Conservation (phyloP, 2,329 filamentous ascomycete species). For the Paraphoma chrysanthemicola region DNA sequence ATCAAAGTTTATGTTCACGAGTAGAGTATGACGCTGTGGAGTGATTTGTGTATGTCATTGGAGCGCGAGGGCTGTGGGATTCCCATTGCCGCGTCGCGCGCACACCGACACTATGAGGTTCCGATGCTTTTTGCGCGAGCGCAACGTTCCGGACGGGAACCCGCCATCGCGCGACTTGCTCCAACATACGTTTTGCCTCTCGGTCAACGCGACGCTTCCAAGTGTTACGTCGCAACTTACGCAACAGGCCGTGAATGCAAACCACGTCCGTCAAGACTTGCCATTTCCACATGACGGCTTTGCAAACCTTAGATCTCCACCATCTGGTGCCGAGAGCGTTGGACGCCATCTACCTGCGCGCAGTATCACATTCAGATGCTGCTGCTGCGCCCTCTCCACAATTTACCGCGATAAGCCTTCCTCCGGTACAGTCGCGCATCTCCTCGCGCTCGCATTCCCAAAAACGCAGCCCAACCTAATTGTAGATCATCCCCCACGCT, state of each 20-base stretch:
- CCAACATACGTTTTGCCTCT: background rate
- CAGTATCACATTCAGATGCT: background rate
- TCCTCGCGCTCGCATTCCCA: background rate
- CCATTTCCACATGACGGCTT: background rate
- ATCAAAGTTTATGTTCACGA: background rate
- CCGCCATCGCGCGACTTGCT: conserved; percentile 3
- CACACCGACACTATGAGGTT: background rate
- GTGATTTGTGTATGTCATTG: background rate
- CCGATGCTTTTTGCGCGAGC: background rate
- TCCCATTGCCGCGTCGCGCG: background rate
- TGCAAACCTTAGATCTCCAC: background rate
- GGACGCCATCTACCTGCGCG: background rate
- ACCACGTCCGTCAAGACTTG: background rate
- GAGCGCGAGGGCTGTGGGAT: background rate
- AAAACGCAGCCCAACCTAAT: conserved; percentile 4
- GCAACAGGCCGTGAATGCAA: background rate
- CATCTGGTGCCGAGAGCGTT: background rate
- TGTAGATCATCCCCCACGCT: conserved; percentile 2
- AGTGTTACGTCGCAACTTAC: background rate
- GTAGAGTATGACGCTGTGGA: background rate
- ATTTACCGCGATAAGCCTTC: background rate
- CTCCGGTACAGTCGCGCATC: background rate
- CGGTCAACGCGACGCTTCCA: background rate
- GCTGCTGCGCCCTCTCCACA: background rate
- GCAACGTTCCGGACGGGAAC: conserved; percentile 2